Evolutionary conservation across 768 basidiomycete species (phyloP), one percentile per base, ranked within the genome.

Genomic region (Sarcomyxa edulis): DNA sequence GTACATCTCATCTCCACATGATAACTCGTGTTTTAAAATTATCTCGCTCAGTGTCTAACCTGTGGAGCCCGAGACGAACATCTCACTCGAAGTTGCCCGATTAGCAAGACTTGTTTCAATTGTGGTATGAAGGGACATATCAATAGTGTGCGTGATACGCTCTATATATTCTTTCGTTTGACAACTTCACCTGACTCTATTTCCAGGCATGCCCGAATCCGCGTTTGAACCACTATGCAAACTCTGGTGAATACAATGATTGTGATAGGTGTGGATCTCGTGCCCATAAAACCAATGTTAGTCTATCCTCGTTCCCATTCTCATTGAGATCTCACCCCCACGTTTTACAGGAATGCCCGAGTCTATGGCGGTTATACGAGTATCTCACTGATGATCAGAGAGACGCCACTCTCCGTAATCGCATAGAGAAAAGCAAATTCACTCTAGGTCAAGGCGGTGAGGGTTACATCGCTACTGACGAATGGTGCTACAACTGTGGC

Each of bases 121-220:
- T 91, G 88, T 48, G 84, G 84, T 11, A 86, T 87, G 84, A 85
- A 84, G 53, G 88, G 88, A 2, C 87, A 89, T 51, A 74, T 88
- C 39, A 84, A 72, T 46, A 69, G 64, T 40, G 87, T 85, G 47
- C 34, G 72, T 56, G 9, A 2, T 24, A 5, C 18, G 18, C 18
- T 30, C 22, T 28, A 20, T 39, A 24, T 20, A 33, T 10, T 37
- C n/a, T 32, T 19, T 15, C 38, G 21, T 22, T 24, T 22, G 9
- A 21, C 18, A 31, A 15, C 11, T 31, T 39, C 7, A 39, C 23
- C 29, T 30, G 42, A 32, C 37, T 31, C 16, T n/a, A n/a, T n/a
- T n/a, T n/a, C n/a, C 49, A 86, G 82, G 74, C 70, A n/a, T 89
- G 84, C 53, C 84, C 87, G 3, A 84, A 87, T 56, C 73, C 78